These are phyloP conservation scores for Sorghum bicolor DNA, from an alignment of 176 grass and related monocot species.

Conservation along the genomic window Sorghum_bicolor_NCBIv3 NC_012876.2:58839001-58839500, in stretches of 20 bases:
- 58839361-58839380: too few relatives aligned
- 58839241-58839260: slow-evolving; percentile 35
- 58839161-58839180: neutral
- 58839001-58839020: neutral
- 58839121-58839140: neutral
- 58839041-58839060: neutral
- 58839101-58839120: neutral
- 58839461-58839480: slow-evolving; percentile 28
- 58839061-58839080: neutral
- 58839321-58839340: too few relatives aligned
- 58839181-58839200: neutral
- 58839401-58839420: slow-evolving; percentile 74
- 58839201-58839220: slow-evolving; percentile 58
- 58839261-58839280: slow-evolving; percentile 26
- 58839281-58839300: neutral
- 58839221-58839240: slow-evolving; percentile 60
- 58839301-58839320: neutral
- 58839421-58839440: slow-evolving; percentile 67
- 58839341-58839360: neutral
- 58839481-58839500: slow-evolving; percentile 28
- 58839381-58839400: slow-evolving; percentile 15
- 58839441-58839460: slow-evolving; percentile 71
- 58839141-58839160: neutral
- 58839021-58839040: neutral
- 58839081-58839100: neutral